These are phyloP conservation scores for Rachicladosporium sp. DNA, from an alignment of 2,329 filamentous ascomycete genomes.

Conservation along the genomic window DNA sequence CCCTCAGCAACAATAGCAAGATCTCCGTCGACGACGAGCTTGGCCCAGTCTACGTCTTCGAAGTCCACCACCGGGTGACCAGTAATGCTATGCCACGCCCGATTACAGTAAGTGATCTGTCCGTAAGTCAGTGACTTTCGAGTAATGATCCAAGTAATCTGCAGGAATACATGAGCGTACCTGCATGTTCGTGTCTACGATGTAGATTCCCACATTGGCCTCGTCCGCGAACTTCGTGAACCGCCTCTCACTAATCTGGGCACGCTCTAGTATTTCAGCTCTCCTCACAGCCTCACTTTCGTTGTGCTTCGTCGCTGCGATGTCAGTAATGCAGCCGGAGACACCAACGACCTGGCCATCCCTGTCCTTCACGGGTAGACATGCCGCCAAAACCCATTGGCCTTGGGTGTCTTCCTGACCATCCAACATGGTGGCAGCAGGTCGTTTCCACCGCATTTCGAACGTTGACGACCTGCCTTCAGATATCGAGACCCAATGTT, in stretches of 20 bases:
- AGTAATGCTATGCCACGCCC: conserved; percentile 36
- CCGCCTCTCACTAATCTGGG: conserved; percentile 27
- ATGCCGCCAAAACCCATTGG: conserved; percentile 13
- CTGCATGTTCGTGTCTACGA: no score
- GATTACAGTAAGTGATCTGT: conserved; percentile 33
- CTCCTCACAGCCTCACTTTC: conserved; percentile 27
- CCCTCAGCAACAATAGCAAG: conserved; percentile 2
- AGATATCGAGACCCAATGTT: no score
- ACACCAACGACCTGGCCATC: conserved; percentile 10
- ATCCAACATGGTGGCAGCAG: no score
- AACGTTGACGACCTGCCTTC: no score
- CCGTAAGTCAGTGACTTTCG: no score
- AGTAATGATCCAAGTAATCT: no score
- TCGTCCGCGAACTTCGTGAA: conserved; percentile 18
- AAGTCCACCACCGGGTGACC: conserved; percentile 28
- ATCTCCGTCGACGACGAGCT: conserved; percentile 9
- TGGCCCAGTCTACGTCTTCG: conserved; percentile 31
- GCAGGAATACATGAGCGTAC: no score
- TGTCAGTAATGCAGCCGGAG: conserved; percentile 15
- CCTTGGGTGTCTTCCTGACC: no score
- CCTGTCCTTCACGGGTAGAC: conserved; percentile 9
- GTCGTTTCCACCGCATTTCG: conserved; percentile 11
- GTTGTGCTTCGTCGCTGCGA: conserved; percentile 13
- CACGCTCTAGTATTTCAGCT: conserved; percentile 26
- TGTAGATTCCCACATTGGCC: no score